phyloP scores from a whole-genome alignment of 495 filamentous ascomycete species.

The Penicillium ucsense region DNA sequence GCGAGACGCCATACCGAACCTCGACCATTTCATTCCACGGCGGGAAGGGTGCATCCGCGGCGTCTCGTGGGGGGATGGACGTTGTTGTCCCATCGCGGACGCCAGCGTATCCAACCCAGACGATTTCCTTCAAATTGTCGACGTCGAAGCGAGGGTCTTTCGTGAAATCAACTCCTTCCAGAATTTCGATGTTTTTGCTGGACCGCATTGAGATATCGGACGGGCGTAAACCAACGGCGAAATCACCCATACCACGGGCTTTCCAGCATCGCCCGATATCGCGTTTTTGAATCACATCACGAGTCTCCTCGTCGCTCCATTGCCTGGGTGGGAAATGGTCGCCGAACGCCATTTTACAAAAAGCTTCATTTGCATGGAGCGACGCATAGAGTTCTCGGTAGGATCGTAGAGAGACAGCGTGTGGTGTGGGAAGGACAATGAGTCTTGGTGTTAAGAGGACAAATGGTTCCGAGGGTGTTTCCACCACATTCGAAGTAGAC shows the following conservation, averaged over 20 bases:
- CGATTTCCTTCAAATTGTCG: conserved; percentile 1
- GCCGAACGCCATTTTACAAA: conserved; percentile 18
- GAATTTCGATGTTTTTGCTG: neutral
- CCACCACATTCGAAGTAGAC: too few species aligned
- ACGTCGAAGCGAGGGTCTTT: neutral
- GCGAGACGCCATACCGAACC: conserved; percentile 14
- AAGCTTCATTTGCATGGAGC: conserved; percentile 10
- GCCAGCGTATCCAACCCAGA: conserved; percentile 21
- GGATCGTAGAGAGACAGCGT: conserved; percentile 5
- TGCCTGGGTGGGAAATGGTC: conserved; percentile 6
- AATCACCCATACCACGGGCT: conserved; percentile 11
- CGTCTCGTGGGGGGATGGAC: conserved; percentile 9
- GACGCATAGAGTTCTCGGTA: conserved; percentile 14
- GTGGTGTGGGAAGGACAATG: conserved; percentile 15
- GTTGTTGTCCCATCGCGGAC: conserved; percentile 19
- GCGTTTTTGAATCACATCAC: conserved; percentile 9
- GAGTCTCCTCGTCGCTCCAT: conserved; percentile 17
- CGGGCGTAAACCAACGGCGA: conserved; percentile 11
- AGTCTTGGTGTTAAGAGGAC: conserved; percentile 12
- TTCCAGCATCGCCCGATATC: conserved; percentile 17
- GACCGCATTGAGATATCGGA: neutral
- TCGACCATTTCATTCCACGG: conserved; percentile 20
- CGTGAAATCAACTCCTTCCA: conserved; percentile 1
- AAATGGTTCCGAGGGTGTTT: conserved; percentile 2
- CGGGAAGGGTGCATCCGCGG: conserved; percentile 8